These are phyloP conservation scores for Sphaerobolus stellatus DNA, from an alignment of 1,284 basidiomycete species.

Conservation along the genomic window DNA sequence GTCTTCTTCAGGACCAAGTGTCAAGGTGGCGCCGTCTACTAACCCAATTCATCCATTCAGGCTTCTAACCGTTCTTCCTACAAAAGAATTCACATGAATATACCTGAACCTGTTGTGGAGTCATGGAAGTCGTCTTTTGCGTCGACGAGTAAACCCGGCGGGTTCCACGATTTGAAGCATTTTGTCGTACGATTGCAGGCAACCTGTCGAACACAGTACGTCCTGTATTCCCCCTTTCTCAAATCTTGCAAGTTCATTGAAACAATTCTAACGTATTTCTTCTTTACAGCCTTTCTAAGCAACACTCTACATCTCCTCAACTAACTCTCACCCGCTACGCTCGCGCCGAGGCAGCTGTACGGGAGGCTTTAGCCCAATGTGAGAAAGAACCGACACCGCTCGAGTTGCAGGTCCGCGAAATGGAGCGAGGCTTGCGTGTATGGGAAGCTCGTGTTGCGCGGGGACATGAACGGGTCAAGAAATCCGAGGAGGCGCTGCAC, in stretches of 20 bases:
- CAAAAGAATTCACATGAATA: too few relatives aligned
- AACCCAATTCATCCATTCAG: too few relatives aligned
- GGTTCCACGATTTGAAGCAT: too few relatives aligned
- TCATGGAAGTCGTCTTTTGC: too few relatives aligned
- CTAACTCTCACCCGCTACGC: slow-evolving; percentile 35
- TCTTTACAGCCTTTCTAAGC: slow-evolving; percentile 2
- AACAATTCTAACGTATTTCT: neutral
- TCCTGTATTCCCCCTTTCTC: neutral
- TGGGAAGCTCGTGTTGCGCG: slow-evolving; percentile 3
- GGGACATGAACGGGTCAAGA: slow-evolving; percentile 7
- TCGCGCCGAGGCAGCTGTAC: slow-evolving; percentile 40
- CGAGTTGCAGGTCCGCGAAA: slow-evolving; percentile 46
- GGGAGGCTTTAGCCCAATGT: slow-evolving; percentile 30
- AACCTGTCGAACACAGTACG: too few relatives aligned
- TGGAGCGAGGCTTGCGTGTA: slow-evolving; percentile 27
- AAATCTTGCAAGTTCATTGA: neutral
- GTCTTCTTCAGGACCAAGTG: too few relatives aligned
- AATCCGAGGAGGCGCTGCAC: slow-evolving; percentile 4
- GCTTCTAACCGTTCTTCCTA: too few relatives aligned
- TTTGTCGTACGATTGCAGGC: too few relatives aligned
- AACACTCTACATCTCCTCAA: neutral
- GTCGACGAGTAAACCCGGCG: too few relatives aligned
- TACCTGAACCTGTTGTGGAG: too few relatives aligned
- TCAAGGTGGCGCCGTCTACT: too few relatives aligned
- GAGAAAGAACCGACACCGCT: slow-evolving; percentile 32